Percentiles rank a stretch among this genome's conserved stretches.
Evolutionary conservation across 2,329 filamentous ascomycete genomes (phyloP).

Genomic region (Penicillium sp.): DNA sequence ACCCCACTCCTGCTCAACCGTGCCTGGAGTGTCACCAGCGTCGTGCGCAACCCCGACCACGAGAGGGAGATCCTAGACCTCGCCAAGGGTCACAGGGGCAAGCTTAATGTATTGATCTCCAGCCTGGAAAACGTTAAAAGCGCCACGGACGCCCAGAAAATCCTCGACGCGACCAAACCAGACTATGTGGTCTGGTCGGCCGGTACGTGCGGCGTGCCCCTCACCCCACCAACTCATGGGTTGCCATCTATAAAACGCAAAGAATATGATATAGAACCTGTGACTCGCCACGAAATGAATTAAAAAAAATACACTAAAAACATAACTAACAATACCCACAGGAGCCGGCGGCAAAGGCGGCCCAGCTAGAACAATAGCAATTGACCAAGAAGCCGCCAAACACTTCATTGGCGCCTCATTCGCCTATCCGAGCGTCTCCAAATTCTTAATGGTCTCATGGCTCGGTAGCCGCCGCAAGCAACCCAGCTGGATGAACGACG

Average conservation of each 20-base stretch:
- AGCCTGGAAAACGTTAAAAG: conserved; percentile 70
- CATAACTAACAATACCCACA: conserved; percentile 20
- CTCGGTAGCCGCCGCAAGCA: conserved; percentile 50
- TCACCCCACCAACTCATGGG: conserved; percentile 6
- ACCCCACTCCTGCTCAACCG: conserved; percentile 73
- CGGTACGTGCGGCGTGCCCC: conserved; percentile 38
- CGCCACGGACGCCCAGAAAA: conserved; percentile 59
- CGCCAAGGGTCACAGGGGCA: conserved; percentile 58
- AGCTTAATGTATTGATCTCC: conserved; percentile 66
- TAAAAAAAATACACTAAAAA: not conserved
- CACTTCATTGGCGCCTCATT: conserved; percentile 53
- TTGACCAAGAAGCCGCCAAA: conserved; percentile 57
- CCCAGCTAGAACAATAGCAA: conserved; percentile 49
- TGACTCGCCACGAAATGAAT: not conserved
- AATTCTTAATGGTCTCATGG: conserved; percentile 58
- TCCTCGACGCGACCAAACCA: conserved; percentile 52
- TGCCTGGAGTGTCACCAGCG: conserved; percentile 73
- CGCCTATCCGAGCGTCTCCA: conserved; percentile 46
- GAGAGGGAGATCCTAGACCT: conserved; percentile 62
- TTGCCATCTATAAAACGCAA: not conserved
- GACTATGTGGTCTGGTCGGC: conserved; percentile 51
- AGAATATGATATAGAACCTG: not conserved
- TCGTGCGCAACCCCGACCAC: conserved; percentile 73
- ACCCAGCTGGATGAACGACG: conserved; percentile 53
- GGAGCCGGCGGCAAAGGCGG: conserved; percentile 58